phyloP scores from a whole-genome alignment of 305 asterid genomes.

The Fraxinus greggii region DNA sequence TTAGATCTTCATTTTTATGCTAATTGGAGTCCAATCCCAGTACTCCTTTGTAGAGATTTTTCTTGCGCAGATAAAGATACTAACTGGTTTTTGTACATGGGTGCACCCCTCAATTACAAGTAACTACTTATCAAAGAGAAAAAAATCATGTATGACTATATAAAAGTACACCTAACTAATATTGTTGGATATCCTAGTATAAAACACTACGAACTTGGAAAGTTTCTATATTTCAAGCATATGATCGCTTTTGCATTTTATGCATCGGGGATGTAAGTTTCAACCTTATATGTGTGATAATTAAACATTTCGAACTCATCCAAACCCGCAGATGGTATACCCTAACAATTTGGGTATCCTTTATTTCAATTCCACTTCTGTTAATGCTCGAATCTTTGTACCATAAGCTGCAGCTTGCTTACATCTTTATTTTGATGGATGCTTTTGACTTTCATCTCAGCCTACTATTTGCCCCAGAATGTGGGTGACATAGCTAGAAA shows the following conservation, averaged over 20 bases:
- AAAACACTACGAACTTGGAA: not conserved
- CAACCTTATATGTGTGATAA: not conserved
- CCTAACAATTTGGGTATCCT: not conserved
- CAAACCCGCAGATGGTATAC: not conserved
- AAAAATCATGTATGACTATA: not conserved
- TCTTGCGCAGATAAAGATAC: not conserved
- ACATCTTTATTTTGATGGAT: slow-evolving; percentile 21
- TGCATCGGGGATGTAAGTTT: not conserved
- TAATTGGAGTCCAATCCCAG: not conserved
- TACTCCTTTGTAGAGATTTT: not conserved
- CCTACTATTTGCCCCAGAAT: slow-evolving; percentile 93
- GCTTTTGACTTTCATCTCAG: slow-evolving; percentile 48
- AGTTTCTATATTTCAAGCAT: not conserved
- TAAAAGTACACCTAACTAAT: not conserved
- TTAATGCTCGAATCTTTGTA: not conserved
- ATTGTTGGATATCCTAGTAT: not conserved
- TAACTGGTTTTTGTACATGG: not conserved
- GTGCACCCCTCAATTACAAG: not conserved
- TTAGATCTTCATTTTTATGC: not conserved
- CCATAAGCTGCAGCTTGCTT: not conserved
- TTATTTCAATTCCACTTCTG: not conserved
- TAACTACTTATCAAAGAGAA: not conserved
- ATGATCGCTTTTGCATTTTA: not conserved
- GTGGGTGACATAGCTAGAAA: slow-evolving; percentile 89
- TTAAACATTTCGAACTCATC: not conserved